Evolutionary conservation across 306 rosid genomes (phyloP).

Genomic region (Vigna trinervia): DNA sequence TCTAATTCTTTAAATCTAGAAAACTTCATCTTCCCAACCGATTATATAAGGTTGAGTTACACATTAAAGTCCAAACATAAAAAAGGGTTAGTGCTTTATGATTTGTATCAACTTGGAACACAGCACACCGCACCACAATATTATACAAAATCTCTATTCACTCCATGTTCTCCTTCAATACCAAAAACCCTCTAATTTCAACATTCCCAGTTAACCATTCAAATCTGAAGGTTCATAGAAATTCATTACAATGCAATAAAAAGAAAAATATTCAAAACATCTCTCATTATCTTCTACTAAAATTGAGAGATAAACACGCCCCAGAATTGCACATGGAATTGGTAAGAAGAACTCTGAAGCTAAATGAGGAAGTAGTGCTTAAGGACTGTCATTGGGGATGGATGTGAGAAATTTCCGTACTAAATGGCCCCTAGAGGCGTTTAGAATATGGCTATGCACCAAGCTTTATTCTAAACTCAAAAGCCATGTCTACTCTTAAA

Average conservation of each 20-base stretch:
- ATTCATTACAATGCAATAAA: constrained; percentile 35
- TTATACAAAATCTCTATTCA: neutral
- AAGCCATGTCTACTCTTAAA: too few species aligned
- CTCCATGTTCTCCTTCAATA: neutral
- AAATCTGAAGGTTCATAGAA: constrained; percentile 32
- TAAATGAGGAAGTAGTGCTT: neutral
- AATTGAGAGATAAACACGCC: neutral
- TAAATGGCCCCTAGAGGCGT: neutral
- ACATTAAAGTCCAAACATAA: too few species aligned
- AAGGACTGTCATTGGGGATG: neutral
- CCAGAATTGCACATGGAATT: neutral
- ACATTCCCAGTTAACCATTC: neutral
- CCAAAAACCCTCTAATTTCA: neutral
- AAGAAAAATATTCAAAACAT: constrained; percentile 28
- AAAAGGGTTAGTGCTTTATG: neutral
- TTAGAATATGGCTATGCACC: neutral
- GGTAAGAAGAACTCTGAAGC: constrained; percentile 3
- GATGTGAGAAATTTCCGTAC: neutral
- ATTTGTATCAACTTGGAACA: neutral
- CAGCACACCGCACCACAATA: neutral
- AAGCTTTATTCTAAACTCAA: too few species aligned
- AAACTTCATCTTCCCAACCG: neutral
- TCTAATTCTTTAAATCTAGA: neutral
- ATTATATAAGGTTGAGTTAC: neutral
- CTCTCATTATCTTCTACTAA: neutral